Percentiles rank a stretch among this genome's conserved stretches.
Evolutionary conservation across 805 yeast species (phyloP).

Genomic region (Tetrapisispora fleetii): DNA sequence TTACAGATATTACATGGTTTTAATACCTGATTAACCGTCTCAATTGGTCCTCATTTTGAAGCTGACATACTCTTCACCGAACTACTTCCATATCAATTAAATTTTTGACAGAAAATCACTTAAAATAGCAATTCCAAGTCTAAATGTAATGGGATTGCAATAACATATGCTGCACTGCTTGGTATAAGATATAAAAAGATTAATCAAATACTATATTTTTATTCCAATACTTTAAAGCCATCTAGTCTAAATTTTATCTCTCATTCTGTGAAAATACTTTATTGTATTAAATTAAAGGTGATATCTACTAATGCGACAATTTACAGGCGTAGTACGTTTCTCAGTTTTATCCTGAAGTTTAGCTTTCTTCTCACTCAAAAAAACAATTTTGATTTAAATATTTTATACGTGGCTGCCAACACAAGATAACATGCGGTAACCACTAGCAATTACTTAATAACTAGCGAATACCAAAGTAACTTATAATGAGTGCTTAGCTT

Average conservation of each 20-base stretch:
- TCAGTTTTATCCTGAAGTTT: neutral
- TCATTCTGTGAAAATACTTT: neutral
- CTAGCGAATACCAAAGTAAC: neutral
- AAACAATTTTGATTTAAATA: neutral
- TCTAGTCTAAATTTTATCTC: neutral
- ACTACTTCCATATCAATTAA: neutral
- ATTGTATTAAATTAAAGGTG: neutral
- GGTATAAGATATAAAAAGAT: neutral
- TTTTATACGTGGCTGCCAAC: neutral
- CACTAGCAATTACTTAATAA: neutral
- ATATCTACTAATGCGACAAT: neutral
- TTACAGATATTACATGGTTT: neutral
- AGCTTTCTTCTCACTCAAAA: neutral
- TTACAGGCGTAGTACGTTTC: neutral
- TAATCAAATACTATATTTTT: neutral
- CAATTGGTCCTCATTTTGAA: neutral
- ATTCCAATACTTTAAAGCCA: neutral
- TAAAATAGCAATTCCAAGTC: neutral
- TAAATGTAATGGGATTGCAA: neutral
- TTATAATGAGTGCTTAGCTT: neutral
- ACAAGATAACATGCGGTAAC: neutral
- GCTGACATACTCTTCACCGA: neutral
- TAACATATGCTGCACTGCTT: neutral
- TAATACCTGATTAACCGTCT: neutral
- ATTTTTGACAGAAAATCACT: neutral